These are phyloP conservation scores for Coemansia sp. DNA, from an alignment of 192 early-diverging fungal species.

Conservation along the genomic window DNA sequence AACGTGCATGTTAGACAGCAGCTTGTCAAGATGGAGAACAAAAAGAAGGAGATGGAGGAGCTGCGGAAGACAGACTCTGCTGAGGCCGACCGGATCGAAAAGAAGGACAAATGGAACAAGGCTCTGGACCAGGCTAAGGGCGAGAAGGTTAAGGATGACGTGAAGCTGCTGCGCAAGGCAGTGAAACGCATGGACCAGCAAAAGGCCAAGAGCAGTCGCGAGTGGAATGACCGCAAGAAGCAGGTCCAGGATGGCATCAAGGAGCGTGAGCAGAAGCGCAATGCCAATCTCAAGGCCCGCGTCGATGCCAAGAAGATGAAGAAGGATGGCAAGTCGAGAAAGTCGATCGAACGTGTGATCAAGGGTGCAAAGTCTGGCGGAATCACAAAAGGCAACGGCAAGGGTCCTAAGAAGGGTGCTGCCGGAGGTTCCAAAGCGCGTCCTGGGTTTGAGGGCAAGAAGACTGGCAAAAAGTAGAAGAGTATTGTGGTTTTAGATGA, in stretches of 20 bases:
- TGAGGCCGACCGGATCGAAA: conserved; percentile 67
- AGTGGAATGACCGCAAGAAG: conserved; percentile 80
- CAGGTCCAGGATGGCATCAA: conserved; percentile 62
- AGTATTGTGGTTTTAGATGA: too few relatives aligned
- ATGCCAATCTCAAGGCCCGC: conserved; percentile 80
- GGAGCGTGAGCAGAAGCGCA: conserved; percentile 75
- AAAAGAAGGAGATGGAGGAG: conserved; percentile 74
- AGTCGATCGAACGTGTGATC: conserved; percentile 55
- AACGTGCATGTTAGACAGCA: conserved; percentile 56
- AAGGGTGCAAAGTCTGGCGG: conserved; percentile 13
- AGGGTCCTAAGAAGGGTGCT: conserved; percentile 14
- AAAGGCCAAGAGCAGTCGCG: conserved; percentile 82
- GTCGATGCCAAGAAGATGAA: conserved; percentile 74
- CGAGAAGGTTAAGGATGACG: conserved; percentile 90
- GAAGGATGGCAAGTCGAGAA: conserved; percentile 69
- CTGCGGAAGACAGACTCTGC: conserved; percentile 62
- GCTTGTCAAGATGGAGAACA: conserved; percentile 67
- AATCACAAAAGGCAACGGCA: conserved; percentile 5
- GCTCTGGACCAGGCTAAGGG: conserved; percentile 77
- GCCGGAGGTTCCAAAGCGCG: conserved; percentile 28
- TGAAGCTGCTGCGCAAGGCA: conserved; percentile 86
- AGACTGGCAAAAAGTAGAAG: conserved; percentile 22
- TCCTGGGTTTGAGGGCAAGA: conserved; percentile 53
- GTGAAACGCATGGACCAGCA: conserved; percentile 79
- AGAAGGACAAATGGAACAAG: conserved; percentile 82